Base-by-base conservation (phyloP, 768 basidiomycete species). In the Suillus spraguei region DNA sequence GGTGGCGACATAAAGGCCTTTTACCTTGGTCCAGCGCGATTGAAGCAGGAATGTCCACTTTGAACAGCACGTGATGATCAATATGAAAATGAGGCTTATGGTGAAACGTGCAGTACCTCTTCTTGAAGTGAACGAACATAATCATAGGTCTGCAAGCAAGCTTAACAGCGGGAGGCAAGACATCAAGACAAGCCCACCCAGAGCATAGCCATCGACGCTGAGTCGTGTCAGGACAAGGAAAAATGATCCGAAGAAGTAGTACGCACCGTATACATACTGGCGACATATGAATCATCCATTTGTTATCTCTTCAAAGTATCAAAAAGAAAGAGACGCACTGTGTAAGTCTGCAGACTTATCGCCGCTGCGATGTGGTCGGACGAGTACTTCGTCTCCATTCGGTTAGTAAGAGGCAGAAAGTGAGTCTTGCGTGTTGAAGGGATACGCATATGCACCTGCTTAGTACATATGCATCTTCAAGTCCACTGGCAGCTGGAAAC, bases 11-110 rank as follows among this genome's bases (percentile, higher is more conserved):
- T 38, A 56, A 11, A 56, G 55, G 3, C 38, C 55, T 24, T 56
- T 56, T 10, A 56, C 36, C 24, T 39, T 32, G 55, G 55, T 56
- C 55, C 55, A 56, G 9, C 36, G 55, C 55, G 55, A 56, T 39
- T 17, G 55, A 56, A 56, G 55, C 16, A 56, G 36, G 24, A 39
- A 56, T 22, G 55, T 56, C 55, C 55, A 56, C 55, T 56, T 17
- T 17, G 36, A 56, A 56, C 14, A 56, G 5, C 14, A 28, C 24
- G 8, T 33, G 28, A 32, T 47, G 13, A 22, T 47, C 13, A 47
- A 13, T 14, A 7, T 47, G 22, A 47, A 49, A 50, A 8, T 28
- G 24, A 22, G 53, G n/a, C 7, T 22, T 5, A n/a, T 54, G 8
- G 22, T 14, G 10, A 24, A 33, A 8, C 16, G 5, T 17, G 28